Base-by-base conservation (phyloP, 1,284 basidiomycete species). In the Pyrrhoderma noxium region DNA sequence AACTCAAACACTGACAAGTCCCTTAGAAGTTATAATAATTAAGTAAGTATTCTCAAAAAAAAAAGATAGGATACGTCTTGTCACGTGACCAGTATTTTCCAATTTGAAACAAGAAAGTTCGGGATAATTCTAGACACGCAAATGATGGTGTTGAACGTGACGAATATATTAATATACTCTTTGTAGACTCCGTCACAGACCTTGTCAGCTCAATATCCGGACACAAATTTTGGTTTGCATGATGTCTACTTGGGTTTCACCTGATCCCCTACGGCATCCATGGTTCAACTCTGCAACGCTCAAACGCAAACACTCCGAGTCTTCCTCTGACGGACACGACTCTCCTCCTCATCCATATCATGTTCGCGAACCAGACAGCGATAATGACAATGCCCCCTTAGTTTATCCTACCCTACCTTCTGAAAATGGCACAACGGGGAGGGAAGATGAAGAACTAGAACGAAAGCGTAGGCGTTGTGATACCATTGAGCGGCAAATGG, bases 251-350 rank as follows among this genome's bases (percentile, higher is more conserved):
- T 54, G 53, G 53, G 45, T 44, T 38, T 39, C 31, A 19, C 31
- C 47, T n/a, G 53, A 54, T 36, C 54, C 50, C 13, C 21, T 51
- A 34, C 45, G 50, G 8, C 54, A 55, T 36, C 54, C 54, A 14
- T 55, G 54, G 54, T 55, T 52, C 46, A 16, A 42, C 8, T 11
- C 46, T 11, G 16, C 54, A 4, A 47, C 54, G 27, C 44, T 55
- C 37, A 55, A 55, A 35, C 49, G 54, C 23, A 55, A 52, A 40
- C 54, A 55, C 27, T 55, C 54, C 11, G 54, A 47, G 13, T 54
- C 53, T 22, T 16, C n/a, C 11, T 45, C 42, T 11, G 48, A 50
- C n/a, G 53, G 46, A n/a, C 27, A 31, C 27, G 53, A 51, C n/a
- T 38, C 23, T 18, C 43, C 43, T 3, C 14, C 27, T 8, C 14